Conservation (phyloP, 192 early-diverging fungal species). For the Backusella mclennaniae region DNA sequence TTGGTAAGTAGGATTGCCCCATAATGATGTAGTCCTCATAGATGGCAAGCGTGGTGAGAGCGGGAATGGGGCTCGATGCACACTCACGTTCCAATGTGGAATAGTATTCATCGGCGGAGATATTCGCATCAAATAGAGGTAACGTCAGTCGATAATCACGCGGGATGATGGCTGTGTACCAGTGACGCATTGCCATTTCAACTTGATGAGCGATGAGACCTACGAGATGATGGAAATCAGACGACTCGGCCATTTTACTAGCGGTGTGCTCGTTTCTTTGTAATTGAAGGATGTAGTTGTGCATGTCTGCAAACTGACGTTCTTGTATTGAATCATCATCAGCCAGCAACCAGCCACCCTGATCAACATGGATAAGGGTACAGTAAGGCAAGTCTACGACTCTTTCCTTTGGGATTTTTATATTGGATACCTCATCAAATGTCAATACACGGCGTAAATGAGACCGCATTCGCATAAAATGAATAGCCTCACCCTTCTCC, state of each 20-base stretch:
- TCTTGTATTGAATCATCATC: slow-evolving; percentile 9
- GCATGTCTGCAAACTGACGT: background rate
- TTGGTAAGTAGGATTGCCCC: slow-evolving; percentile 10
- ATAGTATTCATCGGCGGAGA: background rate
- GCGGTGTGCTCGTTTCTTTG: background rate
- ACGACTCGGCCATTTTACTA: background rate
- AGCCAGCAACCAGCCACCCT: background rate
- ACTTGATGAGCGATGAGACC: slow-evolving; percentile 7
- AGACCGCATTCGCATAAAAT: background rate
- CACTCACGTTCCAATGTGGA: slow-evolving; percentile 11
- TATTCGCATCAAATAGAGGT: slow-evolving; percentile 2
- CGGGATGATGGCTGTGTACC: slow-evolving; percentile 6
- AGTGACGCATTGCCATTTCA: slow-evolving; percentile 11
- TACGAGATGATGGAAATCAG: background rate
- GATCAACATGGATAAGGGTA: background rate
- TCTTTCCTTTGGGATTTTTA: background rate
- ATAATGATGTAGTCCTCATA: slow-evolving; percentile 14
- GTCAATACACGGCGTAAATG: slow-evolving; percentile 1
- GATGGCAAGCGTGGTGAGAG: background rate
- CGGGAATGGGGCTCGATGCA: background rate
- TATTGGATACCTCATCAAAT: slow-evolving; percentile 5
- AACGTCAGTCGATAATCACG: background rate
- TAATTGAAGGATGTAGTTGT: background rate
- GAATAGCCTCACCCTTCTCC: background rate
- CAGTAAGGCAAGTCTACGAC: background rate